These are phyloP conservation scores for Cercospora zeina DNA, from an alignment of 2,329 filamentous ascomycete species.

Conservation along the genomic window DNA sequence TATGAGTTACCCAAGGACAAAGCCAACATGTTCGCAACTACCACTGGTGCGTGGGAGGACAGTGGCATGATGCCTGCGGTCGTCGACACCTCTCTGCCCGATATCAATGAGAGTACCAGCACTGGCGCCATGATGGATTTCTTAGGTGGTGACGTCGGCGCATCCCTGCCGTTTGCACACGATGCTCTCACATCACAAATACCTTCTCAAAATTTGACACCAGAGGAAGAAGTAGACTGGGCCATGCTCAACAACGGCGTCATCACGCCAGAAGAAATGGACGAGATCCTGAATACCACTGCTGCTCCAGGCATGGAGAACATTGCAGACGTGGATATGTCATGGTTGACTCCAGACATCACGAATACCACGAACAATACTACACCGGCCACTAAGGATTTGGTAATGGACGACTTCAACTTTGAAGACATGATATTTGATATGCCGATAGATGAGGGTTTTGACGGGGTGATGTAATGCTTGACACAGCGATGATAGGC, in stretches of 20 bases:
- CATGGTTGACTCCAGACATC: slow-evolving; percentile 16
- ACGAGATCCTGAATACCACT: slow-evolving; percentile 30
- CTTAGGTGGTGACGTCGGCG: slow-evolving; percentile 30
- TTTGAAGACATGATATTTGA: slow-evolving; percentile 33
- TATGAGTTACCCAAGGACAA: slow-evolving; percentile 34
- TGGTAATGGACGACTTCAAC: slow-evolving; percentile 30
- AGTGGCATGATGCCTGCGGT: slow-evolving; percentile 36
- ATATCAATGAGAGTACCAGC: slow-evolving; percentile 22
- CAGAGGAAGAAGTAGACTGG: slow-evolving; percentile 14
- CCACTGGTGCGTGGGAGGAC: slow-evolving; percentile 36
- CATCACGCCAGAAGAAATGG: slow-evolving; percentile 26
- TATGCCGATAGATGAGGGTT: slow-evolving; percentile 31
- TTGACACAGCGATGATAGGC: neutral
- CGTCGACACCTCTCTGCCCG: slow-evolving; percentile 23
- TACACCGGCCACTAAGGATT: slow-evolving; percentile 20
- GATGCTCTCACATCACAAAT: slow-evolving; percentile 30
- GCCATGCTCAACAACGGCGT: slow-evolving; percentile 16
- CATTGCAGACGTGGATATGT: slow-evolving; percentile 13
- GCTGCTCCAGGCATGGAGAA: slow-evolving; percentile 3
- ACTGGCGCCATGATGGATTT: slow-evolving; percentile 40
- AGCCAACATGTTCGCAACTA: slow-evolving; percentile 35
- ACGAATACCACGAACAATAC: slow-evolving; percentile 8
- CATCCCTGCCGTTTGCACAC: slow-evolving; percentile 32
- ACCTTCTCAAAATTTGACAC: slow-evolving; percentile 4
- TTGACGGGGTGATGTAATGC: neutral